A percentile compares a stretch with the other conserved stretches of the same genome.
These are phyloP conservation scores for Cyathus striatus DNA, from an alignment of 768 basidiomycete species.

Conservation along the genomic window DNA sequence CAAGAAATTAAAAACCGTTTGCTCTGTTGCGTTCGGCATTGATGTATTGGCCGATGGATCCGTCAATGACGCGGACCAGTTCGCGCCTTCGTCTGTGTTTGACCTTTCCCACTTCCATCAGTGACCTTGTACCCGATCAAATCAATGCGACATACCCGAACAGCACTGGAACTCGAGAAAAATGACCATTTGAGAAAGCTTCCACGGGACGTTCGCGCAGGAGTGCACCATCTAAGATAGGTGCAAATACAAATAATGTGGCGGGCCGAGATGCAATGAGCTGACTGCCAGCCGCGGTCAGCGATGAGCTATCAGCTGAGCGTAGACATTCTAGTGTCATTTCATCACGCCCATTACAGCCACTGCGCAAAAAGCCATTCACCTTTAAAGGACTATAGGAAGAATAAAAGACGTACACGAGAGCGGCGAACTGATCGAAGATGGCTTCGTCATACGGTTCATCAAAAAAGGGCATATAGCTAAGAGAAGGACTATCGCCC, in stretches of 20 bases:
- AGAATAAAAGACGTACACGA: constrained; percentile 23
- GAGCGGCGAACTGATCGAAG: constrained; percentile 25
- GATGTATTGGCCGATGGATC: constrained; percentile 34
- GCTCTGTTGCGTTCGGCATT: constrained; percentile 27
- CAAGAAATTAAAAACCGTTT: constrained; percentile 35
- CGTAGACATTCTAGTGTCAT: constrained; percentile 28
- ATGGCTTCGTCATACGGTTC: constrained; percentile 27
- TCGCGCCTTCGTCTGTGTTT: constrained; percentile 36
- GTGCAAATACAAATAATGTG: constrained; percentile 33
- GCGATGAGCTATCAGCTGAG: constrained; percentile 14
- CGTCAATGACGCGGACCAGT: constrained; percentile 29
- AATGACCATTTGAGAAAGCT: constrained; percentile 29
- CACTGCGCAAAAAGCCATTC: constrained; percentile 10
- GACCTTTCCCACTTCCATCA: constrained; percentile 14
- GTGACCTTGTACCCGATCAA: background rate
- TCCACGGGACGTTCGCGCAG: constrained; percentile 30
- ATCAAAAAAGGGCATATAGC: constrained; percentile 25
- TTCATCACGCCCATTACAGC: constrained; percentile 14
- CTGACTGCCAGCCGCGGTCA: constrained; percentile 27
- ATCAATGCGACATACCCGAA: constrained; percentile 22
- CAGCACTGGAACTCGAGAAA: constrained; percentile 33
- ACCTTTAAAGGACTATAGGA: background rate
- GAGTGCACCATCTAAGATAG: constrained; percentile 29
- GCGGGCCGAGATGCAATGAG: constrained; percentile 21
- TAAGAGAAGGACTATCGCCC: constrained; percentile 39